Conservation (phyloP, 495 filamentous ascomycete genomes). For the Hypoxylon perforatum region DNA sequence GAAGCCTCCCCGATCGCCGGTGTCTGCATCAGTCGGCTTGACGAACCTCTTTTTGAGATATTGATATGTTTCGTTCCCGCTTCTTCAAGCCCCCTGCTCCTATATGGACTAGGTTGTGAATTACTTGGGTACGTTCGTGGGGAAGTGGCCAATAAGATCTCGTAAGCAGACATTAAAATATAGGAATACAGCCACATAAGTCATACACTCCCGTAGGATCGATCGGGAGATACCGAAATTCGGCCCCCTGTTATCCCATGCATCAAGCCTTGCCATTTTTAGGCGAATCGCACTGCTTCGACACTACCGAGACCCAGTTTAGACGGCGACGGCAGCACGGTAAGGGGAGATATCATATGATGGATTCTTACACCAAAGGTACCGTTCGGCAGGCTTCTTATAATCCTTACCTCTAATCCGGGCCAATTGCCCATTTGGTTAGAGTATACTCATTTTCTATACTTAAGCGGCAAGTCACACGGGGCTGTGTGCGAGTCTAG, state of each 20-base stretch:
- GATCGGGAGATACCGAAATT: conserved; percentile 18
- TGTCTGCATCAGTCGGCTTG: too few relatives aligned
- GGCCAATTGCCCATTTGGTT: not conserved
- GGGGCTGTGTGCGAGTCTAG: too few relatives aligned
- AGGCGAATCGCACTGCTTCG: not conserved
- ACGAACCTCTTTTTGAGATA: too few relatives aligned
- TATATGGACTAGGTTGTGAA: too few relatives aligned
- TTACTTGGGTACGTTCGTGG: too few relatives aligned
- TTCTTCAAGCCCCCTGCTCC: too few relatives aligned
- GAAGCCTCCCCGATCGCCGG: too few relatives aligned
- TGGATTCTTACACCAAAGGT: not conserved
- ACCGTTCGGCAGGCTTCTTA: not conserved
- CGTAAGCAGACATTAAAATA: too few relatives aligned
- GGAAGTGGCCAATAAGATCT: too few relatives aligned
- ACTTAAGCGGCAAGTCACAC: too few relatives aligned
- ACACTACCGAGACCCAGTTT: not conserved
- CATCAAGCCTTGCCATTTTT: conserved; percentile 1
- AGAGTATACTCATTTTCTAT: too few relatives aligned
- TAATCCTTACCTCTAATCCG: not conserved
- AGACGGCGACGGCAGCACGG: not conserved
- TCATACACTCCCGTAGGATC: not conserved
- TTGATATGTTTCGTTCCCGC: too few relatives aligned
- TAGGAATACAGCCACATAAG: not conserved
- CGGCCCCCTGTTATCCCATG: not conserved
- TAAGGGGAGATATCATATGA: not conserved